phyloP scores from a whole-genome alignment of 78 protist genomes.

The Planoprotostelium fungivorum region DNA sequence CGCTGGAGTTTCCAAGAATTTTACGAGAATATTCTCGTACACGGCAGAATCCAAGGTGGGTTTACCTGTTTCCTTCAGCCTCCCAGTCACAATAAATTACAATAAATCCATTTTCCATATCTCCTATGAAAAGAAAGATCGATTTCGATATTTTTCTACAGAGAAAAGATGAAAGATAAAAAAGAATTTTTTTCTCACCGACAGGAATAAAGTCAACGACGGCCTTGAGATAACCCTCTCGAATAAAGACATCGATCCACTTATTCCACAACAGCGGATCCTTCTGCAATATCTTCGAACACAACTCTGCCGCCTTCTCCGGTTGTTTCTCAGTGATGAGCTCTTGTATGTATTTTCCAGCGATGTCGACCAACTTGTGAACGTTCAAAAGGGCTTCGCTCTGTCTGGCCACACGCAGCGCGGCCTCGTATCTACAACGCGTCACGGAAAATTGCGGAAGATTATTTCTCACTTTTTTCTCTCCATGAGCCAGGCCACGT shows the following conservation, averaged over 20 bases:
- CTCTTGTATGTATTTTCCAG: slow-evolving; percentile 63
- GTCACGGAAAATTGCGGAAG: too few species aligned
- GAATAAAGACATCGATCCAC: slow-evolving; percentile 49
- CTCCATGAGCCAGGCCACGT: slow-evolving; percentile 74
- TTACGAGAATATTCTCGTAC: slow-evolving; percentile 55
- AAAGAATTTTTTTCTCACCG: too few species aligned
- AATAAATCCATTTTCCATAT: too few species aligned
- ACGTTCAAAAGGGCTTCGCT: too few species aligned
- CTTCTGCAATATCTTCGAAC: slow-evolving; percentile 35
- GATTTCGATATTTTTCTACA: too few species aligned
- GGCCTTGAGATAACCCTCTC: slow-evolving; percentile 30
- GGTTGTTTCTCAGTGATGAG: slow-evolving; percentile 23
- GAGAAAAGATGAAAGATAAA: too few species aligned
- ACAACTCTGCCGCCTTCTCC: slow-evolving; percentile 54
- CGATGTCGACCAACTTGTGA: too few species aligned
- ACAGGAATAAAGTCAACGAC: slow-evolving; percentile 66
- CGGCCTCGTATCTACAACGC: slow-evolving; percentile 67
- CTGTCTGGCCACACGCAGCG: slow-evolving; percentile 45
- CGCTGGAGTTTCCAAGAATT: slow-evolving; percentile 48
- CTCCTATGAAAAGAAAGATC: too few species aligned
- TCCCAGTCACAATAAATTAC: too few species aligned
- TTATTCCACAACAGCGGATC: slow-evolving; percentile 63
- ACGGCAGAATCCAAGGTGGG: slow-evolving; percentile 27
- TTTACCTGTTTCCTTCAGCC: too few species aligned
- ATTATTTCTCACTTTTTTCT: too few species aligned